phyloP scores from a whole-genome alignment of 2,329 filamentous ascomycete genomes.

The Aspergillus udagawae region DNA sequence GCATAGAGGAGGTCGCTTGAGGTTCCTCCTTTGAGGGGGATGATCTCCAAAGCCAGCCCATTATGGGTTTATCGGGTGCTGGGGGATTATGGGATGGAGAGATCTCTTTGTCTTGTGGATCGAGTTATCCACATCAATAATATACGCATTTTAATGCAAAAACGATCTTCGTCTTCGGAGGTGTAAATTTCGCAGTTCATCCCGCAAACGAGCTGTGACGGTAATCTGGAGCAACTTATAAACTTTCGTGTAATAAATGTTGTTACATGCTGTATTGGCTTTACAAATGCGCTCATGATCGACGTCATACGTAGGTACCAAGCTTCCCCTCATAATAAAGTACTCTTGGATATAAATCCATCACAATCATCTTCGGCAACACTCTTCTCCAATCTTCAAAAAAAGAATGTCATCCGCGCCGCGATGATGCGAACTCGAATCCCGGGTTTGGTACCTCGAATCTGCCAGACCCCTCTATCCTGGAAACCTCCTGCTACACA shows the following conservation, averaged over 20 bases:
- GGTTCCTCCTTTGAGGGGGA: slow-evolving; percentile 24
- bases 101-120: background rate
- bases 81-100: slow-evolving; percentile 1
- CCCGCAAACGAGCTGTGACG: slow-evolving; percentile 21
- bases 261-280: background rate
- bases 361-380: background rate
- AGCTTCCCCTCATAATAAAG: background rate
- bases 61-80: slow-evolving; percentile 18
- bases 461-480: slow-evolving; percentile 1
- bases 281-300: background rate
- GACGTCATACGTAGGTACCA: slow-evolving; percentile 6
- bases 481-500: slow-evolving; percentile 3
- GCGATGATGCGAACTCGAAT: slow-evolving; percentile 20
- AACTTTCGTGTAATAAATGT: background rate
- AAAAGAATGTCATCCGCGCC: background rate
- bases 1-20: slow-evolving; percentile 12
- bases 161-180: background rate
- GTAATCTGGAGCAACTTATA: slow-evolving; percentile 1
- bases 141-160: background rate
- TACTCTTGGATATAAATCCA: background rate
- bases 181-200: slow-evolving; percentile 25
- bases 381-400: background rate
- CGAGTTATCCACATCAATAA: background rate
- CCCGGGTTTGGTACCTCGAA: slow-evolving; percentile 7
- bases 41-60: slow-evolving; percentile 48